Evolutionary conservation across 139 green algal genomes (phyloP).

Genomic region (Asterochloris sp.): DNA sequence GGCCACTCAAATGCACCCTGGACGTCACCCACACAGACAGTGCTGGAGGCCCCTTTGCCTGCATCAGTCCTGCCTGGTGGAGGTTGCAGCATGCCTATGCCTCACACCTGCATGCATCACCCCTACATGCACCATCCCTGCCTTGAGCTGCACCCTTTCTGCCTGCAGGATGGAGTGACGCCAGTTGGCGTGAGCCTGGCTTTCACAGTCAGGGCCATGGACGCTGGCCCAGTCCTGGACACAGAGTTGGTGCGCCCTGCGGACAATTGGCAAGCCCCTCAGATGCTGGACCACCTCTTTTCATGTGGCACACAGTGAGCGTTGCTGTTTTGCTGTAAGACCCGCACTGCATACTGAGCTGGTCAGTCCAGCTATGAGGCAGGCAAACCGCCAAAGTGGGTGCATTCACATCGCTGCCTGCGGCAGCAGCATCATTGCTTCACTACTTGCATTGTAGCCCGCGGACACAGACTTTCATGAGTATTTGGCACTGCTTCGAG

Average conservation of each 20-base stretch:
- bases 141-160: not conserved
- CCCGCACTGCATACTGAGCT: not conserved
- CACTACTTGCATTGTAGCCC: not conserved
- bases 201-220: conserved; percentile 93
- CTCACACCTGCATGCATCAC: too few species aligned
- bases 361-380: not conserved
- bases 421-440: not conserved
- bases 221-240: conserved; percentile 89
- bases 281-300: conserved; percentile 83
- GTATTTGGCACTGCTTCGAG: not conserved
- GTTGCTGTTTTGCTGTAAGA: not conserved
- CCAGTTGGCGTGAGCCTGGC: conserved; percentile 85
- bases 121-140: too few species aligned
- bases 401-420: not conserved
- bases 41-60: too few species aligned
- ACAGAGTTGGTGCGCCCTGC: conserved; percentile 51
- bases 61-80: too few species aligned
- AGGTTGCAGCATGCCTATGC: too few species aligned
- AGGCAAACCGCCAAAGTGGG: not conserved
- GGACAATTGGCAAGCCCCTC: conserved; percentile 61
- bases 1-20: too few species aligned
- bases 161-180: conserved; percentile 52
- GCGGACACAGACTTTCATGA: not conserved
- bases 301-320: conserved; percentile 39
- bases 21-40: too few species aligned